Percentiles rank a stretch among this genome's conserved stretches.
Conservation (phyloP, 2,329 filamentous ascomycete species). For the Xylaria sp. region DNA sequence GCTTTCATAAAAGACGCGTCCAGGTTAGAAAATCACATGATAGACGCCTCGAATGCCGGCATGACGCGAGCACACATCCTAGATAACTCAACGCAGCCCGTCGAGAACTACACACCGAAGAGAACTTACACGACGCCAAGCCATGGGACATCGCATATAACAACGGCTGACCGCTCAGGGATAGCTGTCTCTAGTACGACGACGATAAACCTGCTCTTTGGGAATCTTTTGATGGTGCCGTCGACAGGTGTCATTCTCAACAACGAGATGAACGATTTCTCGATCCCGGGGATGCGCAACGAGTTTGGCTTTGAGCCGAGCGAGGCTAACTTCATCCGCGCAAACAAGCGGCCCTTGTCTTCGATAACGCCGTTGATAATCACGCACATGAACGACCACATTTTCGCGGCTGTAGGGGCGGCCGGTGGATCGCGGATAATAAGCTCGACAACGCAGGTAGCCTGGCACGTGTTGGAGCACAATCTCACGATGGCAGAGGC, state of each 20-base stretch:
- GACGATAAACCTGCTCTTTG: constrained; percentile 89
- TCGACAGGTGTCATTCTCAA: constrained; percentile 84
- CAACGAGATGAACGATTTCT: constrained; percentile 82
- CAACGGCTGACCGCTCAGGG: constrained; percentile 76
- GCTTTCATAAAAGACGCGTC: constrained; percentile 72
- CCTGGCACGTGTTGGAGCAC: constrained; percentile 78
- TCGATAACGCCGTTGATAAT: constrained; percentile 84
- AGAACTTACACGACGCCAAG: constrained; percentile 73
- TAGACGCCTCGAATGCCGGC: constrained; percentile 68
- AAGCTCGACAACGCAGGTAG: constrained; percentile 77
- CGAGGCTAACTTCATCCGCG: constrained; percentile 81
- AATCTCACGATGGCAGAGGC: constrained; percentile 68
- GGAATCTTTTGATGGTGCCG: constrained; percentile 80
- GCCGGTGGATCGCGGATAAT: constrained; percentile 87
- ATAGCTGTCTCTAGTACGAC: constrained; percentile 85
- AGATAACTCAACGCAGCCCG: constrained; percentile 75
- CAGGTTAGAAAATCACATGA: constrained; percentile 73
- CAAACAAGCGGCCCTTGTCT: constrained; percentile 83
- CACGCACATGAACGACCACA: constrained; percentile 35
- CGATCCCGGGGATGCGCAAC: constrained; percentile 79
- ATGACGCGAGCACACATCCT: constrained; percentile 73
- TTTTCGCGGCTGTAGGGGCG: constrained; percentile 77
- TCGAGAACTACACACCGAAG: constrained; percentile 75
- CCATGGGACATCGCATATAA: constrained; percentile 78
- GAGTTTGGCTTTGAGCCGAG: constrained; percentile 87